phyloP scores from a whole-genome alignment of 148 eudicot genomes.

The Rhododendron williamsianum region DNA sequence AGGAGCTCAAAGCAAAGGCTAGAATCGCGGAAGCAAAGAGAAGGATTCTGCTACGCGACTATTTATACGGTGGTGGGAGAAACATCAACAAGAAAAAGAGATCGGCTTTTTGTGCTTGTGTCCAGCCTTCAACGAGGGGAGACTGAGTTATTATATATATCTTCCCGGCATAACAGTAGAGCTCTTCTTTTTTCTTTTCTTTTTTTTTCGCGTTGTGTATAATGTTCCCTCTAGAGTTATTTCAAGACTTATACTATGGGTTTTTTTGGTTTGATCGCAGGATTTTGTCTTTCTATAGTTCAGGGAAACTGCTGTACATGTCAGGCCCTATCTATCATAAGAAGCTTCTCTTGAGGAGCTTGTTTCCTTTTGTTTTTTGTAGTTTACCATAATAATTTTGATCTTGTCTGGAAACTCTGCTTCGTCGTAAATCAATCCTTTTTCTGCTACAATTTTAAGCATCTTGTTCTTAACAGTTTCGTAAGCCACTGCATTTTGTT shows the following conservation, averaged over 20 bases:
- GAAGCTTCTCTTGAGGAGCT: neutral
- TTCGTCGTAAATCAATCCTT: neutral
- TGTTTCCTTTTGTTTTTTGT: neutral
- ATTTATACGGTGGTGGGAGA: constrained; percentile 56
- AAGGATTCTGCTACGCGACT: constrained; percentile 59
- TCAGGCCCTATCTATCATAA: constrained; percentile 19
- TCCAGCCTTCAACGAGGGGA: constrained; percentile 60
- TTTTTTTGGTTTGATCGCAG: constrained; percentile 6
- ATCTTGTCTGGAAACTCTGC: neutral
- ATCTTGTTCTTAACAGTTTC: neutral
- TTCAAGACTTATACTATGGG: neutral
- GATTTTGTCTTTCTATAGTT: constrained; percentile 11
- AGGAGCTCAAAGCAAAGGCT: constrained; percentile 33
- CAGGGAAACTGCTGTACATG: constrained; percentile 30
- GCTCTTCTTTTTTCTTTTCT: neutral
- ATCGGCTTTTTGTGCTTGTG: constrained; percentile 63
- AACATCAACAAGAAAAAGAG: constrained; percentile 54
- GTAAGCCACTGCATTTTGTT: neutral
- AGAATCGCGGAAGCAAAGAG: constrained; percentile 43
- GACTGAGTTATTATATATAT: constrained; percentile 13
- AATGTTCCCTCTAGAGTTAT: constrained; percentile 6
- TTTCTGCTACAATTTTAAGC: neutral
- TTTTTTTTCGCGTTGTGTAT: neutral
- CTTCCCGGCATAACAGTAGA: neutral
- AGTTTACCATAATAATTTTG: neutral